A percentile compares a stretch with the other conserved stretches of the same genome.
Evolutionary conservation across 148 eudicot species (phyloP).

Genomic region (Nyssa sinensis): DNA sequence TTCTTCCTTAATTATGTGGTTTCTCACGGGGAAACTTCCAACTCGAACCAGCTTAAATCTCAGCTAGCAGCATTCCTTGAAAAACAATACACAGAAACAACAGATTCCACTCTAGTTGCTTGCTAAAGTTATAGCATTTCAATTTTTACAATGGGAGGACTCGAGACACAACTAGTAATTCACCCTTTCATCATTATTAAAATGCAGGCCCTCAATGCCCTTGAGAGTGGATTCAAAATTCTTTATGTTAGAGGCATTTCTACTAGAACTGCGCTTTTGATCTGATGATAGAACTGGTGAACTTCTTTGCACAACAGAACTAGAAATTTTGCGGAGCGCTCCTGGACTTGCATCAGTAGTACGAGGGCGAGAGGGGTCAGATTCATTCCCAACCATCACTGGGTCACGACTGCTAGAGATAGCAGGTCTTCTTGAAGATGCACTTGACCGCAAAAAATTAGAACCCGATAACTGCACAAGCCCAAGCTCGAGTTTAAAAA

Average conservation of each 20-base stretch:
- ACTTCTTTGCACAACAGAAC: conserved; percentile 37
- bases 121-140: background rate
- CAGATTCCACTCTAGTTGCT: background rate
- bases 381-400: conserved; percentile 17
- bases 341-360: conserved; percentile 33
- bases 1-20: background rate
- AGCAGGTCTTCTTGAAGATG: conserved; percentile 45
- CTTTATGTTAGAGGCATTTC: conserved; percentile 30
- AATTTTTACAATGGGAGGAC: conserved; percentile 7
- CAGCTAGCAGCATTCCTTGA: background rate
- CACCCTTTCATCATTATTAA: conserved; percentile 52
- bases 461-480: conserved; percentile 40
- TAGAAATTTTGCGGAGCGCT: conserved; percentile 23
- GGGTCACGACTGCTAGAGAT: conserved; percentile 47
- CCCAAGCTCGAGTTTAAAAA: background rate
- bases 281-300: conserved; percentile 40
- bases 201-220: conserved; percentile 72
- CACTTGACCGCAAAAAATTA: conserved; percentile 36
- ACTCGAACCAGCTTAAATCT: background rate
- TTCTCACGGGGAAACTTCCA: background rate
- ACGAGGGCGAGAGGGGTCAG: conserved; percentile 31
- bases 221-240: conserved; percentile 60
- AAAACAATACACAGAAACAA: background rate
- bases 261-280: conserved; percentile 34
- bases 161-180: conserved; percentile 21